These are phyloP conservation scores for Globisporangium barbulae DNA, from an alignment of 352 stramenopile genomes.

Conservation along the genomic window DNA sequence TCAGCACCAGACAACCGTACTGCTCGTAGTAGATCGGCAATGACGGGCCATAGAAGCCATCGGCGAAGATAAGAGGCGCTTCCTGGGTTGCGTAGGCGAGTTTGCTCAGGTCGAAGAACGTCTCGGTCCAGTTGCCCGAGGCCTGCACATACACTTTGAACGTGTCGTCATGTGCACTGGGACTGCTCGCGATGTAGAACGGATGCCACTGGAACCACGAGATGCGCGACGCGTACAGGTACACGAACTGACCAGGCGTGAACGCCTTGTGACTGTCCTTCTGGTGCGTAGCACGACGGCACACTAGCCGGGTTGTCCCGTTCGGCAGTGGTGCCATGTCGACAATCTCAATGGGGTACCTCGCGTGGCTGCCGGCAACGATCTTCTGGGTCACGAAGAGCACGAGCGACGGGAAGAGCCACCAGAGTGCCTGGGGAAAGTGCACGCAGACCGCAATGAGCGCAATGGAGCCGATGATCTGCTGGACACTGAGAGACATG, in stretches of 20 bases:
- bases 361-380: slow-evolving; percentile 15
- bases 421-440: slow-evolving; percentile 22
- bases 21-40: slow-evolving; percentile 23
- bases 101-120: slow-evolving; percentile 28
- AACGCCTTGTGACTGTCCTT: slow-evolving; percentile 12
- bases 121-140: slow-evolving; percentile 16
- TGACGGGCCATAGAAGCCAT: slow-evolving; percentile 29
- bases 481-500: slow-evolving; percentile 19
- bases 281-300: slow-evolving; percentile 4
- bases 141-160: slow-evolving; percentile 28
- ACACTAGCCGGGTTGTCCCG: slow-evolving; percentile 22
- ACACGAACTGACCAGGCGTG: slow-evolving; percentile 27
- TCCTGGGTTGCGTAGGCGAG: slow-evolving; percentile 25
- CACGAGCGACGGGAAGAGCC: slow-evolving; percentile 26
- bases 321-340: slow-evolving; percentile 31
- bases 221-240: slow-evolving; percentile 25
- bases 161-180: slow-evolving; percentile 15
- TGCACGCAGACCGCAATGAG: slow-evolving; percentile 26
- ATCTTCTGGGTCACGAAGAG: slow-evolving; percentile 20
- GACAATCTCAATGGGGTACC: slow-evolving; percentile 24
- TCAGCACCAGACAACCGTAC: slow-evolving; percentile 29
- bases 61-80: slow-evolving; percentile 22
- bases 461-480: slow-evolving; percentile 8
- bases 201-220: slow-evolving; percentile 31
- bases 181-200: slow-evolving; percentile 28